These are phyloP conservation scores for Colletotrichum sp. DNA, from an alignment of 2,329 filamentous ascomycete genomes.

Conservation along the genomic window DNA sequence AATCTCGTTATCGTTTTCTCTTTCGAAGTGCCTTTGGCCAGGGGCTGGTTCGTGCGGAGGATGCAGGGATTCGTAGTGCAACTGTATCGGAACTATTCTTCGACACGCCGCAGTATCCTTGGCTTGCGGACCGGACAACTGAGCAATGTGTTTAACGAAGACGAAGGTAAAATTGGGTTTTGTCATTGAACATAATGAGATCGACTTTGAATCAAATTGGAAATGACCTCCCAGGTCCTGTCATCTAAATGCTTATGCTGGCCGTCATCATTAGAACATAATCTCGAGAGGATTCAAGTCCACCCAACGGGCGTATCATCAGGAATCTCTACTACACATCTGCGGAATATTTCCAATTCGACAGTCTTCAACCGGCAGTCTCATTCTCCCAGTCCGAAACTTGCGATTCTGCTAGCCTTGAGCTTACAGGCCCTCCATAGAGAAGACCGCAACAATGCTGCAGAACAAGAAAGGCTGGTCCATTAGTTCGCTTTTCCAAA, in stretches of 20 bases:
- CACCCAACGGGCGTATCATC: neutral
- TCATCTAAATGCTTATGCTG: neutral
- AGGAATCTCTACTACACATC: neutral
- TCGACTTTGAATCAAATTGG: neutral
- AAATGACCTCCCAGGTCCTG: neutral
- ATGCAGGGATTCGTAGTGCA: neutral
- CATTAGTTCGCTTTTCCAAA: neutral
- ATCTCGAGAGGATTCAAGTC: neutral
- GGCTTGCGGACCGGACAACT: neutral
- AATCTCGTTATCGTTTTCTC: constrained; percentile 5
- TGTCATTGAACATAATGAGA: neutral
- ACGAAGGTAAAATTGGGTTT: neutral
- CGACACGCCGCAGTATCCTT: neutral
- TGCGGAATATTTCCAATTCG: neutral
- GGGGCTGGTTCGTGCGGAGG: neutral
- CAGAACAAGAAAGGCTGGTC: neutral
- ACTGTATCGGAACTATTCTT: neutral
- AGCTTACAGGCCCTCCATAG: neutral
- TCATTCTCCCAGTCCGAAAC: neutral
- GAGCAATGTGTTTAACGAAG: neutral
- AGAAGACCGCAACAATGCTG: neutral
- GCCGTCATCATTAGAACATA: neutral
- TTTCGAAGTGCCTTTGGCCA: neutral
- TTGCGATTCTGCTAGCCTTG: neutral
- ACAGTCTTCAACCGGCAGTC: neutral